Percentiles rank a stretch among this genome's conserved stretches.
These are phyloP conservation scores for Phaeomoniella chlamydospora DNA, from an alignment of 2,329 filamentous ascomycete genomes.

Conservation along the genomic window DNA sequence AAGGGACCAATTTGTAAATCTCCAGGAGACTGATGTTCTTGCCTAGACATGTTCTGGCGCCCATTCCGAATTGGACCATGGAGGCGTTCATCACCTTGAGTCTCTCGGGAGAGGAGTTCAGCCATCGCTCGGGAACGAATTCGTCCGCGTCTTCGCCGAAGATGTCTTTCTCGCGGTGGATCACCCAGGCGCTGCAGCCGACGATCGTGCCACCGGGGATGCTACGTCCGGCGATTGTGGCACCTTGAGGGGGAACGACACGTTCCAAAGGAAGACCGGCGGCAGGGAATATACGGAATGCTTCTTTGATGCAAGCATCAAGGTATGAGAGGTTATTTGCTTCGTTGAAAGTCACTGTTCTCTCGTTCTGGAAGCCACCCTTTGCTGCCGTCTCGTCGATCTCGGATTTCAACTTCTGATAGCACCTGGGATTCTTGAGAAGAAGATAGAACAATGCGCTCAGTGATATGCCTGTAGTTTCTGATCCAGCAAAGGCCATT, in stretches of 20 bases:
- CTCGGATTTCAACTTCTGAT: conserved; percentile 9
- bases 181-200: conserved; percentile 60
- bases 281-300: conserved; percentile 62
- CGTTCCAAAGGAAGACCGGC: conserved; percentile 60
- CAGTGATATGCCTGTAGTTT: conserved; percentile 66
- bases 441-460: conserved; percentile 61
- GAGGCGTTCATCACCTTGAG: conserved; percentile 35
- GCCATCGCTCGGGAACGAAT: conserved; percentile 56
- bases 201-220: conserved; percentile 59
- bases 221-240: conserved; percentile 17
- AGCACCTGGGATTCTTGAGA: conserved; percentile 40
- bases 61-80: conserved; percentile 41
- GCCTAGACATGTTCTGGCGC: conserved; percentile 38
- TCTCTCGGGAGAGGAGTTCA: conserved; percentile 24
- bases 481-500: conserved; percentile 50
- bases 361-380: conserved; percentile 2
- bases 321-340: conserved; percentile 59
- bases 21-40: conserved; percentile 16
- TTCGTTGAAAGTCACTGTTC: conserved; percentile 51
- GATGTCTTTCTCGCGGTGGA: conserved; percentile 52
- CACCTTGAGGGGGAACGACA: conserved; percentile 42
- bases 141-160: conserved; percentile 54
- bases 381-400: conserved; percentile 3
- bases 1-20: conserved; percentile 15
- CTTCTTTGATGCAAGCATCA: conserved; percentile 64